These are phyloP conservation scores for Iberis amara DNA, from an alignment of 441 rosid species.

Conservation along the genomic window DNA sequence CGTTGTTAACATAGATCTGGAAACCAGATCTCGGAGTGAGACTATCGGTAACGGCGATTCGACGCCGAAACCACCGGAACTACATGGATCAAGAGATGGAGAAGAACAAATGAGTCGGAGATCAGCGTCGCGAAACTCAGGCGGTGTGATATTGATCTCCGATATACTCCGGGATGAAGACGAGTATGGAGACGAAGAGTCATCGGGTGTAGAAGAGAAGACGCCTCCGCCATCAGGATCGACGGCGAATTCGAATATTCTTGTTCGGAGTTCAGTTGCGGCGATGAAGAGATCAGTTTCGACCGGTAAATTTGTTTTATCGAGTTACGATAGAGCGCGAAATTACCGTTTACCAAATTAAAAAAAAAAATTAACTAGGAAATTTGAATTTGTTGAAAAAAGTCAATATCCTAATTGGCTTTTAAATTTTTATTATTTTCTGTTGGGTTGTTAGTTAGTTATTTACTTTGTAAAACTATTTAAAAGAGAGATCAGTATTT, in stretches of 20 bases:
- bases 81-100: conserved; percentile 1
- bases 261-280: conserved; percentile 31
- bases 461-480: too few relatives aligned
- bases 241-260: conserved; percentile 21
- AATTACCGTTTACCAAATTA: conserved; percentile 32
- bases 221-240: background rate
- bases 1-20: conserved; percentile 36
- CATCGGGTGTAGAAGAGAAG: conserved; percentile 18
- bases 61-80: conserved; percentile 29
- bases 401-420: conserved; percentile 20
- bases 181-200: conserved; percentile 21
- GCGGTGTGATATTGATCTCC: conserved; percentile 30
- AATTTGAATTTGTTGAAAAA: background rate
- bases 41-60: conserved; percentile 6
- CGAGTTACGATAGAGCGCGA: conserved; percentile 38
- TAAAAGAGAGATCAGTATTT: too few relatives aligned
- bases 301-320: conserved; percentile 41
- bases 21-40: conserved; percentile 27
- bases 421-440: background rate
- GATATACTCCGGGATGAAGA: conserved; percentile 38
- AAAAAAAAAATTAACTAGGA: background rate
- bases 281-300: conserved; percentile 49
- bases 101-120: conserved; percentile 36
- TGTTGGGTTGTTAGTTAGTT: too few relatives aligned
- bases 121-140: conserved; percentile 42